phyloP scores from a whole-genome alignment of 2,329 filamentous ascomycete species.

The Epichloe coenophiala region DNA sequence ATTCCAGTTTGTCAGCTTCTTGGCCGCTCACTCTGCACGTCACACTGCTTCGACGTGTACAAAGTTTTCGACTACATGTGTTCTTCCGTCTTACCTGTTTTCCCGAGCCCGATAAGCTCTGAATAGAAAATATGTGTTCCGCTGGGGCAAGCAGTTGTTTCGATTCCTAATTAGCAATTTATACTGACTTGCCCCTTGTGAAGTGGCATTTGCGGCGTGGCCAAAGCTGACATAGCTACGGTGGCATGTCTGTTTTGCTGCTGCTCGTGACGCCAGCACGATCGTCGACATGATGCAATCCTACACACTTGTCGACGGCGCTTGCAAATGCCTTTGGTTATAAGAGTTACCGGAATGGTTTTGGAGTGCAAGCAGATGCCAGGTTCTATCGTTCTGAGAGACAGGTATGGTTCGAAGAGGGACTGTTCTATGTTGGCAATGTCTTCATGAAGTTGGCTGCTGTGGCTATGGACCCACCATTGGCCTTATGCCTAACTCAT shows the following conservation, averaged over 20 bases:
- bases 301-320: background rate
- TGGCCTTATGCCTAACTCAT: too few relatives aligned
- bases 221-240: background rate
- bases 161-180: background rate
- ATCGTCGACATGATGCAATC: background rate
- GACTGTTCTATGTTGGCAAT: too few relatives aligned
- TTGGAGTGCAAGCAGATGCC: too few relatives aligned
- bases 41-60: background rate
- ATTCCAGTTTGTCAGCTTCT: background rate
- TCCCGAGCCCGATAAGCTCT: background rate
- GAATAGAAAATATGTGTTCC: background rate
- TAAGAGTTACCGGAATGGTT: too few relatives aligned
- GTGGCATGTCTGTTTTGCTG: background rate
- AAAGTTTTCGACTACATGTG: background rate
- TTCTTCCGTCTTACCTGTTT: background rate
- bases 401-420: too few relatives aligned
- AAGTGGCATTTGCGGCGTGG: background rate
- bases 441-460: too few relatives aligned
- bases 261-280: background rate
- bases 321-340: background rate
- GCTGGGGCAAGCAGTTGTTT: too few relatives aligned
- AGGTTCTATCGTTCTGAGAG: too few relatives aligned
- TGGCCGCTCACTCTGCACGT: background rate
- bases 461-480: too few relatives aligned
- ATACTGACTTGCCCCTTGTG: background rate